phyloP scores from a whole-genome alignment of 352 stramenopile genomes.

The Phytophthora idaei region DNA sequence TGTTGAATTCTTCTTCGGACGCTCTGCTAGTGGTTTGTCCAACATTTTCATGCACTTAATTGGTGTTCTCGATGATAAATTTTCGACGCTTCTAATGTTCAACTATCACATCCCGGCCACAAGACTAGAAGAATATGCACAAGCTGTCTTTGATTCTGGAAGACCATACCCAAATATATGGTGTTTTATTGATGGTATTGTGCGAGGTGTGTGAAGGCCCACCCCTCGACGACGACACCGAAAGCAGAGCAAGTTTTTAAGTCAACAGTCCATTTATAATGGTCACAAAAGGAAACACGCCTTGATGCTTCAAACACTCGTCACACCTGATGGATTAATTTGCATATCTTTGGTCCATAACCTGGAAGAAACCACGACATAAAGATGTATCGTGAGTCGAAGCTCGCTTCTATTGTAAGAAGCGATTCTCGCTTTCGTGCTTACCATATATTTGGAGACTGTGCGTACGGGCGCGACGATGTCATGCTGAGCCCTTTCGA shows the following conservation, averaged over 20 bases:
- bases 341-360: background rate
- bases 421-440: background rate
- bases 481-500: conserved; percentile 1
- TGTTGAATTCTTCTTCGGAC: background rate
- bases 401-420: background rate
- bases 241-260: background rate
- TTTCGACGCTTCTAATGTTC: background rate
- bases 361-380: conserved; percentile 6
- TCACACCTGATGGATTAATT: conserved; percentile 5
- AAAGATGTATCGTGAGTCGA: conserved; percentile 1
- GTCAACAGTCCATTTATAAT: conserved; percentile 4
- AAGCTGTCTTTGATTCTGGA: background rate
- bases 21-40: background rate
- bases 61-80: background rate
- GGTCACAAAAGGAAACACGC: background rate
- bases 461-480: conserved; percentile 2
- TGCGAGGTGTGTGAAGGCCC: conserved; percentile 1
- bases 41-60: conserved; percentile 4
- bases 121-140: background rate
- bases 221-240: background rate
- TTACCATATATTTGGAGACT: conserved; percentile 2
- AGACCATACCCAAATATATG: background rate
- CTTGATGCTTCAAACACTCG: conserved; percentile 4
- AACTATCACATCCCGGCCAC: background rate
- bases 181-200: conserved; percentile 6